Evolutionary conservation across 2,329 filamentous ascomycete species (phyloP), one percentile per base, ranked within the genome.

Genomic region (Ascochyta lentis): DNA sequence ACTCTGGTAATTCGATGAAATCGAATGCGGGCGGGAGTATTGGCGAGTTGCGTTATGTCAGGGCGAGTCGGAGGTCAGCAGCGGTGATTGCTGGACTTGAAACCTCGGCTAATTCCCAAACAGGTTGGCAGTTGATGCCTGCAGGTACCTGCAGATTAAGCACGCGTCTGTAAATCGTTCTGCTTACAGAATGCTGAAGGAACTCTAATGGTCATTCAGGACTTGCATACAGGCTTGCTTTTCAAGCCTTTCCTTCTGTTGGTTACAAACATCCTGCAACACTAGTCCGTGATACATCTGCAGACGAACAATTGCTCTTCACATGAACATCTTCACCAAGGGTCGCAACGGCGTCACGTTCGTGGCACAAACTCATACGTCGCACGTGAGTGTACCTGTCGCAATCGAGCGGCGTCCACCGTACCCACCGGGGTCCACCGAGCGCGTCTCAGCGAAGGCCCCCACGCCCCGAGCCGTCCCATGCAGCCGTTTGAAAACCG

Each of bases 381-480:
- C 22, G 40, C 48, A 49, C 39, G 23, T 48, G 33, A 45, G 42
- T 24, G 22, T 37, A 19, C 29, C 19, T 16, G 29, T 47, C 27
- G 26, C 42, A 33, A 43, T 34, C 38, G 31, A 10, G 37, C 31
- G 47, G 42, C 27, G 22, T 40, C 41, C 38, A n/a, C 53, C 47
- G 52, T 45, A 39, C 37, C 41, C 10, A 29, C n/a, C 38, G 38
- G 53, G 41, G 42, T 12, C 53, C 26, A 47, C 53, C 48, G 53
- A 56, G 42, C 47, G 47, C 42, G 42, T 35, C 37, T 47, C 38
- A 37, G 37, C 43, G 38, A 51, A 48, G 27, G 31, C 34, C 49
- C 45, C 49, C 49, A 53, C 54, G 45, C 49, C 42, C 49, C 45
- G 49, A 58, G 46, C 45, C 49, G 49, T 49, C 49, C 49, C 44